Percentiles rank a stretch among this genome's conserved stretches.
phyloP scores from a whole-genome alignment of 2,329 filamentous ascomycete genomes.

The Nemania sp. region DNA sequence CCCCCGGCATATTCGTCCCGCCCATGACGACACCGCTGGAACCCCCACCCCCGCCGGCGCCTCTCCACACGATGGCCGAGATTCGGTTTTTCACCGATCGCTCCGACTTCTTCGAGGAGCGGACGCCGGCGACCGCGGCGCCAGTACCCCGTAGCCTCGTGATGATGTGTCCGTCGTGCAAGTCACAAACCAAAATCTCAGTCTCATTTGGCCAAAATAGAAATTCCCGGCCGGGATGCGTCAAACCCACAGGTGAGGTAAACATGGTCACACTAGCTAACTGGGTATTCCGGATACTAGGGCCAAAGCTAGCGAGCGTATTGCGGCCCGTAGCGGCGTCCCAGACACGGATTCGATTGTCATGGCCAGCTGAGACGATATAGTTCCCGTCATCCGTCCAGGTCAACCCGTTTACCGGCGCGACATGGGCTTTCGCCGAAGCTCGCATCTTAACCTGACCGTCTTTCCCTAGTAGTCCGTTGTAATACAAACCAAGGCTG shows the following conservation, averaged over 20 bases:
- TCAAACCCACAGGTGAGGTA: constrained; percentile 70
- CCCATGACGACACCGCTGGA: constrained; percentile 71
- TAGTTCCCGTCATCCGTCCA: constrained; percentile 86
- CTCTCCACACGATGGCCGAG: constrained; percentile 80
- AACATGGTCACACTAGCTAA: constrained; percentile 72
- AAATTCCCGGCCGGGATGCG: constrained; percentile 69
- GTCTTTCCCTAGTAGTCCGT: constrained; percentile 53
- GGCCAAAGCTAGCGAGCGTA: constrained; percentile 88
- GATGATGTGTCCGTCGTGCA: constrained; percentile 80
- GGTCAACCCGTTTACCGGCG: constrained; percentile 83
- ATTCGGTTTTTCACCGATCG: constrained; percentile 74
- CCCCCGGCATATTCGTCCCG: constrained; percentile 63
- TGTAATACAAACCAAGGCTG: constrained; percentile 72
- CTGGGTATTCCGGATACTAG: constrained; percentile 79
- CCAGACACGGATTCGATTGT: constrained; percentile 89
- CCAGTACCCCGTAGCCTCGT: constrained; percentile 77
- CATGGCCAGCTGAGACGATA: constrained; percentile 84
- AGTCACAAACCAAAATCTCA: constrained; percentile 82
- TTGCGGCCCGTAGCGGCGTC: constrained; percentile 84
- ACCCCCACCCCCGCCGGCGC: constrained; percentile 68
- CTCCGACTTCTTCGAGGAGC: constrained; percentile 59
- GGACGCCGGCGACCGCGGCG: constrained; percentile 61
- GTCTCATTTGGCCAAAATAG: constrained; percentile 85
- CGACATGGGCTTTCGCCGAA: constrained; percentile 77
- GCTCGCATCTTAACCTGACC: constrained; percentile 53